These are phyloP conservation scores for Neurospora tetrasperma DNA, from an alignment of 495 filamentous ascomycete species.

Conservation along the genomic window DNA sequence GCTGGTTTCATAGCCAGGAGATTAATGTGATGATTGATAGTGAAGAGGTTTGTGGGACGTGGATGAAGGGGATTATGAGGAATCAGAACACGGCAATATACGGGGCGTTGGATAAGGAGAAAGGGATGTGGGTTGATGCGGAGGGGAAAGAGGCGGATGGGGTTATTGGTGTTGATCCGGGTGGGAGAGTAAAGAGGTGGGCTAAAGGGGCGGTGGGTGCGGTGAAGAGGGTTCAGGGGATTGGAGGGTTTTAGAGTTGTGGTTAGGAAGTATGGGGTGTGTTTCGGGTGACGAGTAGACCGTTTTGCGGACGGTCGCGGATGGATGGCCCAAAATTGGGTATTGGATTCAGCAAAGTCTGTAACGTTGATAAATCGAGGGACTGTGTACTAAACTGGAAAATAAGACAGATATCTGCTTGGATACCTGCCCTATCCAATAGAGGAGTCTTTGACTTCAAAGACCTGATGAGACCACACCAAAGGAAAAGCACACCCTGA, in stretches of 20 bases:
- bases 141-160: conserved; percentile 46
- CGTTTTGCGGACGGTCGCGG: neutral
- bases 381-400: neutral
- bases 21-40: conserved; percentile 66
- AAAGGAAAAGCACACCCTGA: neutral
- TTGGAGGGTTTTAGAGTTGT: conserved; percentile 43
- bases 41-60: conserved; percentile 44
- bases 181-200: conserved; percentile 50
- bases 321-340: neutral
- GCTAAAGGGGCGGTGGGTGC: conserved; percentile 52
- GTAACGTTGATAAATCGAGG: no score
- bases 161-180: conserved; percentile 49
- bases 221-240: conserved; percentile 50
- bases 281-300: neutral
- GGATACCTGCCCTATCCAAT: neutral
- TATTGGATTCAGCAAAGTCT: neutral
- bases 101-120: conserved; percentile 43
- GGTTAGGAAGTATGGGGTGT: neutral
- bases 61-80: conserved; percentile 49
- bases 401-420: neutral
- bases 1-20: conserved; percentile 68
- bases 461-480: neutral
- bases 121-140: conserved; percentile 52
- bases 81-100: conserved; percentile 64
- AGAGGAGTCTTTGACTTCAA: neutral